Conservation (phyloP, 169 alveolate species). For the Babesia gibsoni region DNA sequence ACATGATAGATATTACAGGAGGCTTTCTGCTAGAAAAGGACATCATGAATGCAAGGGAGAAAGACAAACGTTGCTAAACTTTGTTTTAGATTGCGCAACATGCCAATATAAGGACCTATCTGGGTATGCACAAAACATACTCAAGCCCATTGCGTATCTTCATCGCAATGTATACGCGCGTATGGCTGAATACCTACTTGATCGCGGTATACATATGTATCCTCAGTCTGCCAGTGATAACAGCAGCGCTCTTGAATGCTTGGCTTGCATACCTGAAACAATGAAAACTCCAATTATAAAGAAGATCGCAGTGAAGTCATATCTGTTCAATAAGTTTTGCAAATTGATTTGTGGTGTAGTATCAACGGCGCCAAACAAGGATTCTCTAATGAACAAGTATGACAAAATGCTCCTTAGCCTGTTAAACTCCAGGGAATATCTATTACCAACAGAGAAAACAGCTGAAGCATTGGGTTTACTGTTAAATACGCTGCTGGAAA, state of each 20-base stretch:
- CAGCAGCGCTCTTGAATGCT: conserved; percentile 7
- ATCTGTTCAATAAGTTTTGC: conserved; percentile 32
- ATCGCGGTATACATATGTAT: conserved; percentile 6
- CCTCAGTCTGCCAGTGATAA: conserved; percentile 5
- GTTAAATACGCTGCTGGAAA: not conserved
- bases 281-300: not conserved
- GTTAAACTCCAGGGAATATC: conserved; percentile 23
- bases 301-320: not conserved
- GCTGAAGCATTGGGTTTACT: not conserved
- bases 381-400: conserved; percentile 48
- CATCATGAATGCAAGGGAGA: conserved; percentile 23
- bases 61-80: conserved; percentile 7
- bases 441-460: not conserved
- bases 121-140: not conserved
- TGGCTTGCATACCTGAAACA: conserved; percentile 28
- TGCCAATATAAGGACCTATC: conserved; percentile 47
- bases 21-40: conserved; percentile 10
- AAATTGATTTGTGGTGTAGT: conserved; percentile 26
- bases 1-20: conserved; percentile 17
- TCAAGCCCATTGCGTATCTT: not conserved
- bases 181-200: conserved; percentile 1
- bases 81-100: conserved; percentile 19
- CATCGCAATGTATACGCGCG: not conserved
- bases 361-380: conserved; percentile 37
- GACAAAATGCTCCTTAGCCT: conserved; percentile 22